Base-by-base conservation (phyloP, 306 rosid species). In the Fragaria vesca region DNA sequence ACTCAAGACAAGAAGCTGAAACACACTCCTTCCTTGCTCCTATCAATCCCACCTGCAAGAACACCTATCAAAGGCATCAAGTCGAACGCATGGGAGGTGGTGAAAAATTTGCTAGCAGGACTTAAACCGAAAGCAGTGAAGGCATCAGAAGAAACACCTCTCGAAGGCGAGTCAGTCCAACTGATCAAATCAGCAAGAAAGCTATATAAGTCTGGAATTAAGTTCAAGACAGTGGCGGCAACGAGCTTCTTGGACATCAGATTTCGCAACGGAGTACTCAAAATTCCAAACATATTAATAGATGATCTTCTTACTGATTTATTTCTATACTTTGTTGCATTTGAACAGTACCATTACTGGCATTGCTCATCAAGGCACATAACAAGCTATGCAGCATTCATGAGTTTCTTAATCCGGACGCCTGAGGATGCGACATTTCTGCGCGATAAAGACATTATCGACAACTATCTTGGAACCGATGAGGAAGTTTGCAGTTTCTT, bases 371-470 rank as follows among this genome's bases (percentile, higher is more conserved):
- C 80, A 2, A 80, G 72, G 55, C 87, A 86, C 52, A 58, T 89
- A 21, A 88, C 90, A 1, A 81, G 81, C 0, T 91, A 85, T 24
- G 85, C 88, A 2, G 84, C 84, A 0, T 77, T 89, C 2, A 54
- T 86, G 75, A 90, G 86, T 52, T 88, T 87, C 65, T 82, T 91
- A 0, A 55, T 91, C 32, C 76, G 30, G 83, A 91, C 78, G 69
- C 90, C 0, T 79, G 54, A 1, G 76, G 94, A 91, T 21, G 92
- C 83, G 10, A 91, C 87, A 79, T 88, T 85, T 72, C 74, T 91
- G 5, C 76, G 86, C 8, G 89, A 91, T 1, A 32, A 62, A 17
- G 81, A 62, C 45, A 80, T 91, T 32, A 36, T 88, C 13, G 91
- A 89, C 86, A 91, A 91, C 51, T 85, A 74, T 42, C 82, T 88